These are phyloP conservation scores for Penicillium cataractarum DNA, from an alignment of 495 filamentous ascomycete genomes.

Conservation along the genomic window DNA sequence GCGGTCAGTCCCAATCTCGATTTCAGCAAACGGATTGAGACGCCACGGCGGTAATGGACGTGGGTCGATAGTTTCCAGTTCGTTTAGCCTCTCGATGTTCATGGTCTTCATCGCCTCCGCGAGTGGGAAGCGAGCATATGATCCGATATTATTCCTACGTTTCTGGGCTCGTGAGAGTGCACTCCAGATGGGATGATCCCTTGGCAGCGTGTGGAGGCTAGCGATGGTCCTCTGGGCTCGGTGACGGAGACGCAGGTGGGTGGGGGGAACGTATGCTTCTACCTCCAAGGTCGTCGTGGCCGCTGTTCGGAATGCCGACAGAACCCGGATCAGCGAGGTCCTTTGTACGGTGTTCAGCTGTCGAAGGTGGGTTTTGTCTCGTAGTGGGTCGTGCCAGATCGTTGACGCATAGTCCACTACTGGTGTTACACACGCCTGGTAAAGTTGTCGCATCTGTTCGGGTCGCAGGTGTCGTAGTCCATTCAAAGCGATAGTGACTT, in stretches of 20 bases:
- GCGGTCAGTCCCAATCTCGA: constrained; percentile 25
- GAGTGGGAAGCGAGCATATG: constrained; percentile 17
- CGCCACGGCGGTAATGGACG: constrained; percentile 26
- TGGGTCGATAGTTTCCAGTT: constrained; percentile 29
- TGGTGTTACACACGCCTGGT: constrained; percentile 12
- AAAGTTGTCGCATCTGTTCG: constrained; percentile 18
- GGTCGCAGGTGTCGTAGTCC: constrained; percentile 14
- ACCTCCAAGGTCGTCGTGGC: not conserved
- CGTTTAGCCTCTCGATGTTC: constrained; percentile 13
- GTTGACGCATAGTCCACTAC: constrained; percentile 12
- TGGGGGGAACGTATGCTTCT: not conserved
- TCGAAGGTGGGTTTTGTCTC: constrained; percentile 16
- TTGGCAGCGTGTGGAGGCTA: constrained; percentile 15
- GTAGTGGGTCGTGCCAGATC: constrained; percentile 16
- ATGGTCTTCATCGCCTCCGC: constrained; percentile 20
- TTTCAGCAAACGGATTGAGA: constrained; percentile 23
- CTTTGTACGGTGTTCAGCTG: constrained; percentile 14
- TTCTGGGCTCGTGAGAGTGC: constrained; percentile 16
- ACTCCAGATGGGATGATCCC: constrained; percentile 16
- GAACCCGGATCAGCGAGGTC: constrained; percentile 7
- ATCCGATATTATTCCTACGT: constrained; percentile 16
- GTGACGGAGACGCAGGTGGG: not conserved
- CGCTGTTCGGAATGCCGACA: not conserved
- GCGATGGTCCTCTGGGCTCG: constrained; percentile 4
- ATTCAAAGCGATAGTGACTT: constrained; percentile 1